Evolutionary conservation across 257 asterid species (phyloP), one percentile per base, ranked within the genome.

Genomic region (Solanum corneliomulleri): DNA sequence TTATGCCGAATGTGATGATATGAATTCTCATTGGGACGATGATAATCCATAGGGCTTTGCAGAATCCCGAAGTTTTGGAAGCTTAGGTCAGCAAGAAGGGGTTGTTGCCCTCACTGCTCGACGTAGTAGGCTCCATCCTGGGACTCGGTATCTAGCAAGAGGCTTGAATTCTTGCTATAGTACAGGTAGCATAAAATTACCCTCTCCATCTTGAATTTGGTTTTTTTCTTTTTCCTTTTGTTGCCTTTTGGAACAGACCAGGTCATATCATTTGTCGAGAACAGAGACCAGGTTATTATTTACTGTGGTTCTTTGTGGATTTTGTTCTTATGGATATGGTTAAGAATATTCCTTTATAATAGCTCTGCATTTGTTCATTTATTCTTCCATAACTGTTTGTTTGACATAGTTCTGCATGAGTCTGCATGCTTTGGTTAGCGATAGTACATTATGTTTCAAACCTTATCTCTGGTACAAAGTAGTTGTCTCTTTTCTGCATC

Each of bases 111-210:
- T 97, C 88, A 92, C 89, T 90, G 99, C 99, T 83, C 98, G 99
- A 85, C 99, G 99, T 83, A 95, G 99, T 91, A 94, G 97, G 93
- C 91, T 97, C 91, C 99, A 97, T 93, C 99, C 99, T 89, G 99
- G 99, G 91, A 97, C 99, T 87, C 94, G 99, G 83, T 97, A 95
- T 91, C 88, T 95, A 90, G 99, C 98, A 42, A 93, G 99, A 94
- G 99, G 99, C 85, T 86, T 96, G 89, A 97, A 97, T 92, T 94
- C 98, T 64, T 97, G 99, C 92, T 95, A 91, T 90, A 91, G 99
- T 89, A 97, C 99, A 88, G 99, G 99, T 97, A 93, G 69, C 87
- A 49, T 85, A 35, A 69, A 83, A 84, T 70, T 86, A 75, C 41
- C 33, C 64, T 60, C 75, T 82, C 39, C 23, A 35, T 27, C 84